phyloP scores from a whole-genome alignment of 2,329 filamentous ascomycete species.

The Ascocoryne sarcoides region DNA sequence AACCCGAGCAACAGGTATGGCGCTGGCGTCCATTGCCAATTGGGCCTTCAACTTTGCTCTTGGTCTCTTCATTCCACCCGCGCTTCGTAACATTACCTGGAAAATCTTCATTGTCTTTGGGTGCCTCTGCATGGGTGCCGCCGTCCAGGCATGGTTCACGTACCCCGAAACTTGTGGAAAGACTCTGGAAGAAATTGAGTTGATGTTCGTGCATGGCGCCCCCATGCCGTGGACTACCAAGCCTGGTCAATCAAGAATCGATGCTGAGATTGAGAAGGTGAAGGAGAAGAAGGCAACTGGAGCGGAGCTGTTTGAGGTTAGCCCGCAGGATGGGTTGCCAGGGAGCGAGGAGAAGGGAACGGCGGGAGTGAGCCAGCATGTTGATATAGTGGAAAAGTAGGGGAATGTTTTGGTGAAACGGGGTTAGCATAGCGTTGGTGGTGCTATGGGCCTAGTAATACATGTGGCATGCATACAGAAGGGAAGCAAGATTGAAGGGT shows the following conservation, averaged over 20 bases:
- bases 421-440: no score
- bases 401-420: no score
- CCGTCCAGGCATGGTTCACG: constrained; percentile 23
- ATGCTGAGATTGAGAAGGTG: constrained; percentile 14
- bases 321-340: not conserved
- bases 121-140: constrained; percentile 36
- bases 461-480: no score
- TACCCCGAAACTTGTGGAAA: constrained; percentile 29
- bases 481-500: no score
- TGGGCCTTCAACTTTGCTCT: constrained; percentile 52
- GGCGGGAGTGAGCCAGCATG: no score
- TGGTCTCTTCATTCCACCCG: constrained; percentile 48
- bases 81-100: constrained; percentile 49
- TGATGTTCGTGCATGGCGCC: constrained; percentile 21
- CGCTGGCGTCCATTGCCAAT: constrained; percentile 45
- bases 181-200: constrained; percentile 29
- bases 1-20: constrained; percentile 50
- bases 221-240: constrained; percentile 19
- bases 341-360: not conserved
- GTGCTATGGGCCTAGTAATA: no score
- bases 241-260: constrained; percentile 11
- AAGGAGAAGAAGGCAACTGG: constrained; percentile 1
- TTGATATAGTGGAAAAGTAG: no score
- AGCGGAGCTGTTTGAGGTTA: not conserved
- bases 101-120: constrained; percentile 44